Conservation (phyloP, 164 flowering plant species). For the Magnolia changhungtana region DNA sequence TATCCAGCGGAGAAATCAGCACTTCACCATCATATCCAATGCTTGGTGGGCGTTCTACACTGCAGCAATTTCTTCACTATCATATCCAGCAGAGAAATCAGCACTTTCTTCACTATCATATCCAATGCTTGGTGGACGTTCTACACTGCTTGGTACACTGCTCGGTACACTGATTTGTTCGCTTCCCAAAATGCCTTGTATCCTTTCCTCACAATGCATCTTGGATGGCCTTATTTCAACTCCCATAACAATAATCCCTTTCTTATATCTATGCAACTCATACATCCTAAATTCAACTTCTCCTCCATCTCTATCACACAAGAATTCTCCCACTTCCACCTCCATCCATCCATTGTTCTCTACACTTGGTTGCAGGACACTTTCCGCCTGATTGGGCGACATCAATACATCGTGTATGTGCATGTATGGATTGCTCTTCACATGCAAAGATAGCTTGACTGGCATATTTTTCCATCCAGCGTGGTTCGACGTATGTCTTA, state of each 20-base stretch:
- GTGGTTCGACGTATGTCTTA: constrained; percentile 23
- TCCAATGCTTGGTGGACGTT: too few species aligned
- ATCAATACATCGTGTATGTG: neutral
- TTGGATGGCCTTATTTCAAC: neutral
- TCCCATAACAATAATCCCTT: neutral
- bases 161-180: too few species aligned
- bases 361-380: constrained; percentile 29
- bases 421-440: neutral
- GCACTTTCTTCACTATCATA: too few species aligned
- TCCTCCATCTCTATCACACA: constrained; percentile 8
- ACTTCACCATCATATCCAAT: too few species aligned
- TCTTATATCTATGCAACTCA: neutral
- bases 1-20: too few species aligned
- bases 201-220: too few species aligned
- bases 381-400: constrained; percentile 33
- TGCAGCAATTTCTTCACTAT: too few species aligned
- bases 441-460: neutral
- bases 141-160: too few species aligned
- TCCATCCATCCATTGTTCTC: constrained; percentile 61
- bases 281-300: neutral
- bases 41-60: too few species aligned
- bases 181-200: too few species aligned
- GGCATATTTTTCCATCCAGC: neutral
- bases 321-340: constrained; percentile 50
- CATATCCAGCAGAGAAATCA: too few species aligned